Conservation (phyloP, 805 yeast genomes). For the Komagataella pseudopastoris region DNA sequence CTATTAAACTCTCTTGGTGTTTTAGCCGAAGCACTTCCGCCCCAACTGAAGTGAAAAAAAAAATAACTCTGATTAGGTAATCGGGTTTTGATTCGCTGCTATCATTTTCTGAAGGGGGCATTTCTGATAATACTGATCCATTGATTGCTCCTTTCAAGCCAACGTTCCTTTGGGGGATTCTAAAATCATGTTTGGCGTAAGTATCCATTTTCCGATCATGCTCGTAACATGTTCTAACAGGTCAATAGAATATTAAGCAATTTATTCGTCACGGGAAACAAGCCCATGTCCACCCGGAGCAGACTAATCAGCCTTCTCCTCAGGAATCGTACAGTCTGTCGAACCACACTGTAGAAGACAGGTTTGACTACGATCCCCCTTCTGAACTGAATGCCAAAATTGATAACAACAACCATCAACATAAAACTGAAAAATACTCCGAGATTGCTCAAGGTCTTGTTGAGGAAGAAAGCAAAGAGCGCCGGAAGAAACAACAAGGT, state of each 20-base stretch:
- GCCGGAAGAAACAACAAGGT: conserved; percentile 9
- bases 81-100: neutral
- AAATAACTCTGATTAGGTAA: neutral
- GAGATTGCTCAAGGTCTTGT: conserved; percentile 19
- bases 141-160: neutral
- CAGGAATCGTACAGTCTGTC: neutral
- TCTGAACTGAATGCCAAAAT: neutral
- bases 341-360: neutral
- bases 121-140: neutral
- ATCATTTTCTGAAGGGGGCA: neutral
- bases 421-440: conserved; percentile 14
- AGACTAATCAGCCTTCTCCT: neutral
- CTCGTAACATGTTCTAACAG: neutral
- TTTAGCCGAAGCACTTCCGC: neutral
- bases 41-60: neutral
- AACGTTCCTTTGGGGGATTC: neutral
- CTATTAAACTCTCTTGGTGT: too few species aligned
- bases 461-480: conserved; percentile 14
- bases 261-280: conserved; percentile 30
- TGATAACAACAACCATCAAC: conserved; percentile 1
- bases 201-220: neutral
- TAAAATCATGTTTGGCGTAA: conserved; percentile 12
- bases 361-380: neutral
- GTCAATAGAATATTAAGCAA: conserved; percentile 22
- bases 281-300: conserved; percentile 11